phyloP scores from a whole-genome alignment of 2,329 filamentous ascomycete species.

The Chalaropsis ovoidea region DNA sequence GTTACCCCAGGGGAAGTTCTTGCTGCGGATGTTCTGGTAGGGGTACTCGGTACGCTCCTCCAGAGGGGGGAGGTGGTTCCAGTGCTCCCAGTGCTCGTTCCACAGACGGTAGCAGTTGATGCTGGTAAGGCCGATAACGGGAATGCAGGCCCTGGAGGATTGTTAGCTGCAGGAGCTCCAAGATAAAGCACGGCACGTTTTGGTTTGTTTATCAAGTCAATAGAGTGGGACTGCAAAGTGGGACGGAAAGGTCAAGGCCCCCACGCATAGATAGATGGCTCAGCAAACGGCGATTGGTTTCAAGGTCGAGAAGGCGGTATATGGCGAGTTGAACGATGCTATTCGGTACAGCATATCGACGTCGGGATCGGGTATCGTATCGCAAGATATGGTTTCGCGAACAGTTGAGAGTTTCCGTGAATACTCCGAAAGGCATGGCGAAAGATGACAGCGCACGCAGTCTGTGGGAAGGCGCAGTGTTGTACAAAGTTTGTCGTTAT shows the following conservation, averaged over 20 bases:
- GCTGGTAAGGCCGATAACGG: constrained; percentile 58
- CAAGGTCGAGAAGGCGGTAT: background rate
- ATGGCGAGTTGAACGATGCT: background rate
- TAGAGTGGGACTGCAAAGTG: background rate
- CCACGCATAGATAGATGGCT: background rate
- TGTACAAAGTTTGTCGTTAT: background rate
- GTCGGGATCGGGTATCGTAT: no score
- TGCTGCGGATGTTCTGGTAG: constrained; percentile 95
- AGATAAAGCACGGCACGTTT: background rate
- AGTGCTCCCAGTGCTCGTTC: constrained; percentile 97
- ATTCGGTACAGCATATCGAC: no score
- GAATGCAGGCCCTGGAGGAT: constrained; percentile 56
- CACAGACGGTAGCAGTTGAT: constrained; percentile 86
- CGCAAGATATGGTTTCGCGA: background rate
- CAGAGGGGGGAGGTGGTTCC: constrained; percentile 69
- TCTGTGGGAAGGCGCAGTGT: background rate
- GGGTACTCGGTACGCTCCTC: constrained; percentile 89
- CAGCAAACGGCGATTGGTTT: background rate
- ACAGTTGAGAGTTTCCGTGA: background rate
- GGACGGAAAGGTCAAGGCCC: background rate
- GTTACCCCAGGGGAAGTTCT: constrained; percentile 91
- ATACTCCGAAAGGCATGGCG: background rate
- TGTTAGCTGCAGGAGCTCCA: background rate
- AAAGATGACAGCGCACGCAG: background rate
- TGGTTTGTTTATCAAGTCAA: no score